These are phyloP conservation scores for Vitis hybrid DNA, from an alignment of 177 flowering plant genomes.

Conservation along the genomic window DNA sequence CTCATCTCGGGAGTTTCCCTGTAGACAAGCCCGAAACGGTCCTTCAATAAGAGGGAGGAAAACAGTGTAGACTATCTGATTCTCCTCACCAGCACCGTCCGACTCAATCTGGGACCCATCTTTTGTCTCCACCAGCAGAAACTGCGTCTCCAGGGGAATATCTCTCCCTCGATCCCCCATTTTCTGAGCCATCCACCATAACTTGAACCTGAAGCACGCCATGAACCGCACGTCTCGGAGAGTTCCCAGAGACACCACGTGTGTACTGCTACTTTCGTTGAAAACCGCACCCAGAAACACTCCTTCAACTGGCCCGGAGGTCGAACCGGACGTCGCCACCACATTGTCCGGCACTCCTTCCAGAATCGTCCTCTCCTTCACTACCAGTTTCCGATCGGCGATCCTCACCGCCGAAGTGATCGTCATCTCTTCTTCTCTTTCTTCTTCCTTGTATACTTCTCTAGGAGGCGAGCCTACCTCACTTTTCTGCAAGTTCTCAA, in stretches of 20 bases:
- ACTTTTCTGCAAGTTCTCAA: constrained; percentile 25
- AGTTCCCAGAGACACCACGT: constrained; percentile 66
- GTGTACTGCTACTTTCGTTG: constrained; percentile 52
- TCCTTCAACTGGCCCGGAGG: constrained; percentile 65
- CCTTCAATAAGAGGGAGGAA: constrained; percentile 88
- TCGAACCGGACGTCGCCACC: constrained; percentile 53
- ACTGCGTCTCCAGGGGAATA: constrained; percentile 86
- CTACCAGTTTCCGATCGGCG: constrained; percentile 59
- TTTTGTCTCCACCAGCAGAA: constrained; percentile 62
- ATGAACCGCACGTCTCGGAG: constrained; percentile 68
- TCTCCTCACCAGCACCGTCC: constrained; percentile 27
- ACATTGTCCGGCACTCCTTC: constrained; percentile 69
- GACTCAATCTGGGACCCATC: constrained; percentile 53
- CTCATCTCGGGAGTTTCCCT: constrained; percentile 70
- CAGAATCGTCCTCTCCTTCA: constrained; percentile 57
- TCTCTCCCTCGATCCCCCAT: constrained; percentile 79
- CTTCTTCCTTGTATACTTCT: constrained; percentile 12
- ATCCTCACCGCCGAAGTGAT: constrained; percentile 62
- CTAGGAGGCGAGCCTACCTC: constrained; percentile 9
- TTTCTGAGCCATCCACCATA: constrained; percentile 98
- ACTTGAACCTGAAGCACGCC: constrained; percentile 84
- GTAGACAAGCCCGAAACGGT: constrained; percentile 68
- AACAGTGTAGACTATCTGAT: constrained; percentile 57
- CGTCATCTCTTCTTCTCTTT: constrained; percentile 50
- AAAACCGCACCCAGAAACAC: constrained; percentile 75